Conservation (phyloP, 2,329 filamentous ascomycete species). For the Aureobasidium lini region DNA sequence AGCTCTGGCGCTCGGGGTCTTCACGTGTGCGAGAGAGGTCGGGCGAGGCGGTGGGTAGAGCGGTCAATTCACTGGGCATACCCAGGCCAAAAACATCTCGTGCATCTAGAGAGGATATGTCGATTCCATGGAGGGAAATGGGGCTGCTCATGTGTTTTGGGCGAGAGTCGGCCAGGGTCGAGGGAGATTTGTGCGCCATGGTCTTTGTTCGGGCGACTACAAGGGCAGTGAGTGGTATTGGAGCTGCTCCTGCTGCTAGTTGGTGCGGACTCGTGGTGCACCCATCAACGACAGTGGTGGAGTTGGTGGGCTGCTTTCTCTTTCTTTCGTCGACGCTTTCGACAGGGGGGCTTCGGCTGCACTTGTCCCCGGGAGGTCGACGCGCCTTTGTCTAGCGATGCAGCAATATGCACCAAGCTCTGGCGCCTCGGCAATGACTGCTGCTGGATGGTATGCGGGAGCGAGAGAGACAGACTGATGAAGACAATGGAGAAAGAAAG, state of each 20-base stretch:
- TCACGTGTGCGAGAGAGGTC: constrained; percentile 17
- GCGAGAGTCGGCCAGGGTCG: neutral
- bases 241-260: constrained; percentile 1
- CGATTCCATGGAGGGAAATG: constrained; percentile 29
- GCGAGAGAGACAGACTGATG: neutral
- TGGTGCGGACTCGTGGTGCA: neutral
- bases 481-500: neutral
- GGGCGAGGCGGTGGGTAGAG: constrained; percentile 24
- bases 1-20: constrained; percentile 12
- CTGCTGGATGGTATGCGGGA: neutral
- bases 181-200: constrained; percentile 7
- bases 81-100: constrained; percentile 15
- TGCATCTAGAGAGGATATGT: constrained; percentile 30
- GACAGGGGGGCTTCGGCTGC: constrained; percentile 1
- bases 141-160: constrained; percentile 23
- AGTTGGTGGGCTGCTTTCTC: neutral
- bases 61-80: constrained; percentile 20
- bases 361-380: neutral
- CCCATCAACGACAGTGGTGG: constrained; percentile 1
- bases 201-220: neutral
- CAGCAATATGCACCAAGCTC: neutral
- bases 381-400: constrained; percentile 1
- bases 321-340: constrained; percentile 1
- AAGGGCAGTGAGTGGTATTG: neutral
- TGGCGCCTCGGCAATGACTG: neutral